A percentile compares a stretch with the other conserved stretches of the same genome.
Conservation (phyloP, 352 stramenopile species). For the Globisporangium alternatum region DNA sequence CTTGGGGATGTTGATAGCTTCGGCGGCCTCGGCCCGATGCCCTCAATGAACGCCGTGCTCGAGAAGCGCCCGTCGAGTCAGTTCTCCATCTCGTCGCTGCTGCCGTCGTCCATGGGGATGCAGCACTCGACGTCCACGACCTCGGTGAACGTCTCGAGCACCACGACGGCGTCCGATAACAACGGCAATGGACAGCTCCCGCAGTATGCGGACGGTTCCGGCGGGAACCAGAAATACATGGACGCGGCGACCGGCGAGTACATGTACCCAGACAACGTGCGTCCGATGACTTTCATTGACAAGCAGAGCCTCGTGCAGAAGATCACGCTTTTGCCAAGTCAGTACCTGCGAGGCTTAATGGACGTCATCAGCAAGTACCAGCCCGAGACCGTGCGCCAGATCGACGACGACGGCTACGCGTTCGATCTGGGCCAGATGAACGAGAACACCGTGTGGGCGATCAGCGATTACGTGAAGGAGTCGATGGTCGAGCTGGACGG, state of each 20-base stretch:
- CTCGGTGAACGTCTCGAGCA: slow-evolving; percentile 5
- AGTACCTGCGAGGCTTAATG: slow-evolving; percentile 83
- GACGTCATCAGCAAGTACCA: slow-evolving; percentile 90
- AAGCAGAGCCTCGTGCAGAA: slow-evolving; percentile 85
- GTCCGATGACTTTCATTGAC: slow-evolving; percentile 82
- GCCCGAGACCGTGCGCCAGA: slow-evolving; percentile 79
- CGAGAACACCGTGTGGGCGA: slow-evolving; percentile 86
- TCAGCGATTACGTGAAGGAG: slow-evolving; percentile 85
- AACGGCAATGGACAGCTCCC: slow-evolving; percentile 25
- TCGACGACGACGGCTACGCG: slow-evolving; percentile 86
- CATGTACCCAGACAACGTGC: slow-evolving; percentile 84
- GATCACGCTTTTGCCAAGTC: slow-evolving; percentile 81
- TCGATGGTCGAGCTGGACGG: slow-evolving; percentile 83
- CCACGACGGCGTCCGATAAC: slow-evolving; percentile 17
- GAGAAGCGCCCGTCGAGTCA: slow-evolving; percentile 74
- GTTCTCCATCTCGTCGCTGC: slow-evolving; percentile 73
- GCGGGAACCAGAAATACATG: slow-evolving; percentile 71
- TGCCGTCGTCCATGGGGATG: slow-evolving; percentile 32
- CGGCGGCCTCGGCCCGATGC: slow-evolving; percentile 56
- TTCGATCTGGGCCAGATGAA: slow-evolving; percentile 88
- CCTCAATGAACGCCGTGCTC: slow-evolving; percentile 62
- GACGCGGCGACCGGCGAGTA: slow-evolving; percentile 67
- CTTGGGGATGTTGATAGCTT: slow-evolving; percentile 69
- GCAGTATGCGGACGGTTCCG: slow-evolving; percentile 48
- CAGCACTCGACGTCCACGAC: slow-evolving; percentile 12